Evolutionary conservation across 75 land plant species (phyloP).

Genomic region (Cupressus sempervirens): DNA sequence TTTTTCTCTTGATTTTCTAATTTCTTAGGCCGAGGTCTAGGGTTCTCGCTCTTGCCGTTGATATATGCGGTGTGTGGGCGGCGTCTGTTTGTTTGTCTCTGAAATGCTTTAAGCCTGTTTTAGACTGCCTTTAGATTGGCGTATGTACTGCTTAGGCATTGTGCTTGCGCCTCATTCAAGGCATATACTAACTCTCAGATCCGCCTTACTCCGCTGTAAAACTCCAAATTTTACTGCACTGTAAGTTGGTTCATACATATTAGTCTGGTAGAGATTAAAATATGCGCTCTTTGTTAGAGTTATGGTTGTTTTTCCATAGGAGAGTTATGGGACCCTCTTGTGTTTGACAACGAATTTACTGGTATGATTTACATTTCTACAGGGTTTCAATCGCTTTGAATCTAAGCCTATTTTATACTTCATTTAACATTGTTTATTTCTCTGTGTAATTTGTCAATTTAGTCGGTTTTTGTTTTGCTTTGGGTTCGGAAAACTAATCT

Average conservation of each 20-base stretch:
- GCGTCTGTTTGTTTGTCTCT: too few species aligned
- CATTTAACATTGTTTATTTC: too few species aligned
- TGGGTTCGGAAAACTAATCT: too few species aligned
- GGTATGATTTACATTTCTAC: too few species aligned
- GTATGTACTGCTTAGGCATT: background rate
- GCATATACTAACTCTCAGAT: background rate
- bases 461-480: too few species aligned
- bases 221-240: background rate
- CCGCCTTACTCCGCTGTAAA: background rate
- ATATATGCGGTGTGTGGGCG: too few species aligned
- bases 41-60: background rate
- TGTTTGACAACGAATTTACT: too few species aligned
- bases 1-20: too few species aligned
- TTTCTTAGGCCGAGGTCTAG: background rate
- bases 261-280: background rate
- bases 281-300: background rate
- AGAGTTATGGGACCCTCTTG: background rate
- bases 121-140: background rate
- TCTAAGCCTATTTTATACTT: too few species aligned
- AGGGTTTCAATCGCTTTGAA: background rate
- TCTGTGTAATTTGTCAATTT: too few species aligned
- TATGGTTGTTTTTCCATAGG: background rate
- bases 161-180: constrained; percentile 2
- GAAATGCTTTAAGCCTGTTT: background rate
- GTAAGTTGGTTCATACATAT: background rate